phyloP scores from a whole-genome alignment of 352 stramenopile species.

The Blastocystis sp. region DNA sequence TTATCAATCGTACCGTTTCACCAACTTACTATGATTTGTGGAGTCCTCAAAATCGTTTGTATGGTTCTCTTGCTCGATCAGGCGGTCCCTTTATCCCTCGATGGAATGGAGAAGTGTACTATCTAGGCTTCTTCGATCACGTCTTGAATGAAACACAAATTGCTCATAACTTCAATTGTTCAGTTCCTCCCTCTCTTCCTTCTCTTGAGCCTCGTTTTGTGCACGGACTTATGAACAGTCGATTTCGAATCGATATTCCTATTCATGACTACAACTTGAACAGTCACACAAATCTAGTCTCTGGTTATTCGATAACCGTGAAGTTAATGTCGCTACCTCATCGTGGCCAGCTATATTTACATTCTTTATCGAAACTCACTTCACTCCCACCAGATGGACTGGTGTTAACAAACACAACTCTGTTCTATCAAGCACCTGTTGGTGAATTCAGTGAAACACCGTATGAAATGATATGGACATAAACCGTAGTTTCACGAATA shows the following conservation, averaged over 20 bases:
- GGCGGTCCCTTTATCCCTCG: not conserved
- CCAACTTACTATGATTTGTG: not conserved
- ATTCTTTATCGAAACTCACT: not conserved
- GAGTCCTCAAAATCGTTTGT: not conserved
- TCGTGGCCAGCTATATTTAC: not conserved
- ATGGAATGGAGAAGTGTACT: conserved; percentile 27
- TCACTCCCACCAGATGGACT: not conserved
- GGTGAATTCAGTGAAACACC: not conserved
- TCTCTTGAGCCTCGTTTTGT: not conserved
- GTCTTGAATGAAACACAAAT: not conserved
- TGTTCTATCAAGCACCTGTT: not conserved
- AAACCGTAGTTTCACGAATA: not conserved
- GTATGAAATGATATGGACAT: not conserved
- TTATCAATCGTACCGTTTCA: not conserved
- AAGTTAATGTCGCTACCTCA: not conserved
- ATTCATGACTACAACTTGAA: conserved; percentile 33
- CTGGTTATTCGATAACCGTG: not conserved
- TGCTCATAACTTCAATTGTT: conserved; percentile 11
- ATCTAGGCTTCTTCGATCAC: conserved; percentile 14
- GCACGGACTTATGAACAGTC: not conserved
- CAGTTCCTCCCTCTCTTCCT: conserved; percentile 22
- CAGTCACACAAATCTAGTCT: conserved; percentile 13
- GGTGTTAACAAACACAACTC: not conserved
- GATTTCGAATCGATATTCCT: not conserved
- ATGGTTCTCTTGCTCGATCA: not conserved